Evolutionary conservation across 768 basidiomycete species (phyloP), one percentile per base, ranked within the genome.

Genomic region (Mycena olivaceomarginata): DNA sequence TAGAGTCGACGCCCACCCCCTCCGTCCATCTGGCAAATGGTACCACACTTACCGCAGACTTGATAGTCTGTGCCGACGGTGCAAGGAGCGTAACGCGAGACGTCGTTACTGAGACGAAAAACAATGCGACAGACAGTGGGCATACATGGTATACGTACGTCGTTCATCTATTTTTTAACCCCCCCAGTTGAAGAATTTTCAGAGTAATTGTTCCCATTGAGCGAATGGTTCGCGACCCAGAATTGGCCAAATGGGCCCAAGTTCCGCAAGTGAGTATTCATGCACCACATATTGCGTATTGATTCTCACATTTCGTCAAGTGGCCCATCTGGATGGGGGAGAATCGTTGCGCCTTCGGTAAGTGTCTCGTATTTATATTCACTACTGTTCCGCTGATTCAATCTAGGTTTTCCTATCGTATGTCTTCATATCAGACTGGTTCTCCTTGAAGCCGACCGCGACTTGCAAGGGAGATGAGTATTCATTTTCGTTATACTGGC

Each of bases 291-390:
- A 62, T 40, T 5, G 6, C 15, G n/a, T n/a, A 40, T 39, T 16
- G 22, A 62, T 62, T 6, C 60, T 62, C 60, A 62, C 60, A 15
- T 40, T 40, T 62, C 12, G 6, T 4, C 25, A 31, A 62, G 60
- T 62, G 60, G 60, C 60, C 60, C 7, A 62, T 62, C 18, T 62
- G 60, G 60, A 62, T 62, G 60, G 60, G 60, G 39, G 60, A 62
- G 6, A 62, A 62, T 62, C 60, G 60, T 18, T 62, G 60, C 18
- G 37, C 60, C 16, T 62, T 62, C 16, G 60, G 60, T 62, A 11
- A 62, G 60, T 62, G 31, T 37, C 37, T 62, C 22, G 37, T 7
- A 40, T 59, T 59, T 59, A 18, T 62, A 5, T 62, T 16, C 2
- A 31, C 31, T 31, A 31, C 31, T 4, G 39, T 40, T 15, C 39